These are phyloP conservation scores for Diaporthe vaccinii DNA, from an alignment of 2,329 filamentous ascomycete species.

Conservation along the genomic window DNA sequence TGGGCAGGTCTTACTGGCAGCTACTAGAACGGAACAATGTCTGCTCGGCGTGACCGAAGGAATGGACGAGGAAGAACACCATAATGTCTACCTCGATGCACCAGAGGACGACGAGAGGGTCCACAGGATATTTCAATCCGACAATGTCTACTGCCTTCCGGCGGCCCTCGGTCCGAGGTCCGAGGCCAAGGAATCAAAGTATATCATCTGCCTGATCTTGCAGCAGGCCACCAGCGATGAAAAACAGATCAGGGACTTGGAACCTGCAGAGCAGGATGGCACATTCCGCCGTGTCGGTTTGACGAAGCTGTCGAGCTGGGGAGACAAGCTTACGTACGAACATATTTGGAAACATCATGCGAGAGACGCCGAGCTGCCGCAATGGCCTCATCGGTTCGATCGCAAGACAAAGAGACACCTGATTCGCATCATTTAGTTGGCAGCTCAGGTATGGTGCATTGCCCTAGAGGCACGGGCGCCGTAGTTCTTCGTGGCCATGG, in stretches of 20 bases:
- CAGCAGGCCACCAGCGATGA: not conserved
- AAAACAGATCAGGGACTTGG: not conserved
- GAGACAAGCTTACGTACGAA: not conserved
- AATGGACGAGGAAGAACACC: conserved; percentile 1
- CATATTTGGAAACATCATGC: not conserved
- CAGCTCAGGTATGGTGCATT: not conserved
- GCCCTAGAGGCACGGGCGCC: not conserved
- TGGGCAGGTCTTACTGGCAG: not conserved
- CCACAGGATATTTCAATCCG: not conserved
- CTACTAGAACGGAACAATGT: not conserved
- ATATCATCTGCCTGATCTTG: conserved; percentile 25
- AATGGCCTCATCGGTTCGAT: not conserved
- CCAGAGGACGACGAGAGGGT: not conserved
- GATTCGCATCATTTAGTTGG: not conserved
- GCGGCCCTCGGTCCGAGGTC: not conserved
- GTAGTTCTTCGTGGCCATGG: too few relatives aligned
- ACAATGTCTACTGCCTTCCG: conserved; percentile 24
- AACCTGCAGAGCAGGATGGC: not conserved
- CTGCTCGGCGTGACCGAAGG: not conserved
- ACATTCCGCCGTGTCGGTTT: conserved; percentile 25
- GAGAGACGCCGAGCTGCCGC: not conserved
- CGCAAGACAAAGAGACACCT: not conserved
- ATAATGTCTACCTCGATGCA: conserved; percentile 9
- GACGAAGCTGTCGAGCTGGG: conserved; percentile 20
- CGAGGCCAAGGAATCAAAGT: not conserved